These are phyloP conservation scores for Aspergillus novofumigatus DNA, from an alignment of 2,329 filamentous ascomycete species.

Conservation along the genomic window DNA sequence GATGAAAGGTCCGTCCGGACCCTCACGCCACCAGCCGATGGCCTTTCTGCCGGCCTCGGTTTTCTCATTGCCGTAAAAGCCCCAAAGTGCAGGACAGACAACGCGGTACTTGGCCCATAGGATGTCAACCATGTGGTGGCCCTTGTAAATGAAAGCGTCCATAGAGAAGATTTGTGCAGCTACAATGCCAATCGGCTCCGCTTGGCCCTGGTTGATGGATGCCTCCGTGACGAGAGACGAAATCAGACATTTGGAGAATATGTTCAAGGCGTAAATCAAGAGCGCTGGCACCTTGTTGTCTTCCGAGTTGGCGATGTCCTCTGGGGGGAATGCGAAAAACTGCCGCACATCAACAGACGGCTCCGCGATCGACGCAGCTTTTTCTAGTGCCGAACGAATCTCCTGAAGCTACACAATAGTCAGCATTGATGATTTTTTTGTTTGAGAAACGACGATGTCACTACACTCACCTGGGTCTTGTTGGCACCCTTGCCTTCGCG, in stretches of 20 bases:
- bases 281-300: slow-evolving; percentile 57
- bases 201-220: slow-evolving; percentile 59
- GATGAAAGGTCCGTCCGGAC: slow-evolving; percentile 53
- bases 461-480: slow-evolving; percentile 48
- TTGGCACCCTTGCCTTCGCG: slow-evolving; percentile 63
- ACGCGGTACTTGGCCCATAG: slow-evolving; percentile 81
- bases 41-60: slow-evolving; percentile 62
- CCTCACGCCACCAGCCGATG: slow-evolving; percentile 69
- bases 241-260: slow-evolving; percentile 69
- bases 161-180: slow-evolving; percentile 70
- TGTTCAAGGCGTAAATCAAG: slow-evolving; percentile 71
- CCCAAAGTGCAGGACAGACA: slow-evolving; percentile 80
- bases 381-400: slow-evolving; percentile 52
- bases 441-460: background rate
- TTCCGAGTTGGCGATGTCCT: slow-evolving; percentile 32
- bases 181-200: slow-evolving; percentile 75
- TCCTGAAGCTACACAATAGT: slow-evolving; percentile 29
- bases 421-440: slow-evolving; percentile 4
- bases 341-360: slow-evolving; percentile 55
- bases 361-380: slow-evolving; percentile 50
- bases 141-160: slow-evolving; percentile 63
- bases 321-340: slow-evolving; percentile 48
- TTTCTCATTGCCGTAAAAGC: slow-evolving; percentile 70
- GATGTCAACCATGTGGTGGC: slow-evolving; percentile 70
- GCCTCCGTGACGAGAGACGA: slow-evolving; percentile 67